Evolutionary conservation across 2,329 filamentous ascomycete species (phyloP).

Genomic region (Pezicula radicicola): DNA sequence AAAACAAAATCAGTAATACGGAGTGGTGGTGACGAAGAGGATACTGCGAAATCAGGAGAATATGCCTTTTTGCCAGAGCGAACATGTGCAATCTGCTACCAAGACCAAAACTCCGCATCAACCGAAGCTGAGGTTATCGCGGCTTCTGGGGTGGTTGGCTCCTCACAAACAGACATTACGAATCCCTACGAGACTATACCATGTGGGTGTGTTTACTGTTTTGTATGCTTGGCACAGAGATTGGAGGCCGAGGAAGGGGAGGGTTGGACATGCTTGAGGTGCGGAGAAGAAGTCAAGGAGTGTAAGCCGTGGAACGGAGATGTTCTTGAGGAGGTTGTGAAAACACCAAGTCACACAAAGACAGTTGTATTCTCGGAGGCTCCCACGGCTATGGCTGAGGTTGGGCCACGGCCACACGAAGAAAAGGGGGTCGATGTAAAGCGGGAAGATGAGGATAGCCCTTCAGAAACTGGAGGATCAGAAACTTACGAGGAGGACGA

Average conservation of each 20-base stretch:
- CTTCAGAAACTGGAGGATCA: constrained; percentile 3
- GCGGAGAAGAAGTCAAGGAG: constrained; percentile 77
- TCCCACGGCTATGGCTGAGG: constrained; percentile 12
- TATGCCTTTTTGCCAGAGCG: constrained; percentile 84
- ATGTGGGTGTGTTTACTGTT: constrained; percentile 93
- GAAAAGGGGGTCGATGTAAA: constrained; percentile 1
- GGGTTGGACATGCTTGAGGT: constrained; percentile 88
- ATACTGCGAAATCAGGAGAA: constrained; percentile 64
- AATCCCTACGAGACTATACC: constrained; percentile 92
- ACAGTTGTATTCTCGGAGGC: constrained; percentile 59
- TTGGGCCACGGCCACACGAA: constrained; percentile 18
- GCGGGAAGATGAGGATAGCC: constrained; percentile 5
- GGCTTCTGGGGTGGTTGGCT: constrained; percentile 76
- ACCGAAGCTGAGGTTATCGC: constrained; percentile 75
- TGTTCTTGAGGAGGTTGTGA: constrained; percentile 59
- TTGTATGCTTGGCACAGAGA: constrained; percentile 86
- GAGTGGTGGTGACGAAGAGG: constrained; percentile 45
- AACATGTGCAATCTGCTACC: constrained; percentile 95
- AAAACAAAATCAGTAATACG: constrained; percentile 67
- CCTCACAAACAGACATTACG: constrained; percentile 87
- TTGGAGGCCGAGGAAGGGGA: constrained; percentile 92
- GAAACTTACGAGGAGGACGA: constrained; percentile 28
- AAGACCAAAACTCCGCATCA: constrained; percentile 76
- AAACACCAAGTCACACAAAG: constrained; percentile 39
- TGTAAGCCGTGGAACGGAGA: constrained; percentile 93